Conservation (phyloP, 352 stramenopile species). For the Blastocystis sp. region DNA sequence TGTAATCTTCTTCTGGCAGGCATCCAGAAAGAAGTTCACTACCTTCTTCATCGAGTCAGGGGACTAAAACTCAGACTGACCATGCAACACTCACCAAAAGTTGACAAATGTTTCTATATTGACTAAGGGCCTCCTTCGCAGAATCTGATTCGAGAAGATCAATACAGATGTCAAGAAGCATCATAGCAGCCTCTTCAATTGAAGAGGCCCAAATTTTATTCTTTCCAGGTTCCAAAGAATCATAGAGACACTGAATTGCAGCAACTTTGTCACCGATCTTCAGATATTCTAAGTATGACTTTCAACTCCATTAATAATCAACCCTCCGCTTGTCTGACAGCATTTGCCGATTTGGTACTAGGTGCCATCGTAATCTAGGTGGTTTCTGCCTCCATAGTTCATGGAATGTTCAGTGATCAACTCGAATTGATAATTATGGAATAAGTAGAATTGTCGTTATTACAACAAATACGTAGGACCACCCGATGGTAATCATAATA, state of each 20-base stretch:
- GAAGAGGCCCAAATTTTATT: constrained; percentile 35
- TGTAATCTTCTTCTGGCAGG: not conserved
- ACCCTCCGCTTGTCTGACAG: not conserved
- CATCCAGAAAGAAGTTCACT: constrained; percentile 4
- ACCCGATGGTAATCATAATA: too few relatives aligned
- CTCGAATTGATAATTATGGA: not conserved
- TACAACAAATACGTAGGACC: not conserved
- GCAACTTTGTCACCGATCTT: not conserved
- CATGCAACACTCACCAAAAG: not conserved
- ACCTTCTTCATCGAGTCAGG: constrained; percentile 45
- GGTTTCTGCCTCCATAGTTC: not conserved
- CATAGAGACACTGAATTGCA: constrained; percentile 56
- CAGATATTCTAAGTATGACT: constrained; percentile 28
- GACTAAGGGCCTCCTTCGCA: constrained; percentile 29
- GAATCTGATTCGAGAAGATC: constrained; percentile 22
- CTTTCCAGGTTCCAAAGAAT: constrained; percentile 15
- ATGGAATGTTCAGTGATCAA: not conserved
- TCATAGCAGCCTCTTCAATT: constrained; percentile 3
- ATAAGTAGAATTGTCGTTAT: too few relatives aligned
- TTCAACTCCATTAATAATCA: not conserved
- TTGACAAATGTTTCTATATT: constrained; percentile 64
- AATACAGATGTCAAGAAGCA: constrained; percentile 57
- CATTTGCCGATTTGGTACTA: not conserved
- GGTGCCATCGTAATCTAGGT: not conserved
- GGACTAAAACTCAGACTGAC: not conserved